phyloP scores from a whole-genome alignment of 768 basidiomycete genomes.

The Serendipita sp. region DNA sequence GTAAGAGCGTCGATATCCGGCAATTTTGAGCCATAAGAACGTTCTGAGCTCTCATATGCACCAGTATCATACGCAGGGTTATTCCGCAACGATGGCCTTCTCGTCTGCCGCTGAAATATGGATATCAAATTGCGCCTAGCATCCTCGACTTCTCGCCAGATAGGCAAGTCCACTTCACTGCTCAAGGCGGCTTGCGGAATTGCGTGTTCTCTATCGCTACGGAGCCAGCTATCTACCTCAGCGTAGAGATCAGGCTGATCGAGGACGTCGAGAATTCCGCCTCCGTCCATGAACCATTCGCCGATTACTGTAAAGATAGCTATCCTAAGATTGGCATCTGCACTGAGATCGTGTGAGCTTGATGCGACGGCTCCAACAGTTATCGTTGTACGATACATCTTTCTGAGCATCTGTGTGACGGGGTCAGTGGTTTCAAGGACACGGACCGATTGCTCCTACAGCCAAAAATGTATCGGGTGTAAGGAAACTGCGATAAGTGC shows the following conservation, averaged over 20 bases:
- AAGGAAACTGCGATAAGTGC: constrained; percentile 64
- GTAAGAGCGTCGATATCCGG: constrained; percentile 48
- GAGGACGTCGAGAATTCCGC: constrained; percentile 62
- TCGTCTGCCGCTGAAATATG: constrained; percentile 29
- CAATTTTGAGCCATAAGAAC: constrained; percentile 33
- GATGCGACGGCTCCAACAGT: background rate
- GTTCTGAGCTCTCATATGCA: constrained; percentile 24
- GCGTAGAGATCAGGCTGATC: constrained; percentile 51
- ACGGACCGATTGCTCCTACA: constrained; percentile 26
- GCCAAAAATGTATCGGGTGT: constrained; percentile 72
- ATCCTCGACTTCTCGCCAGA: constrained; percentile 21
- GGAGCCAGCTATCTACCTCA: constrained; percentile 43
- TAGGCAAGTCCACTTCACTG: background rate
- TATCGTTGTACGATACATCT: constrained; percentile 35
- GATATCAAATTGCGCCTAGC: constrained; percentile 28
- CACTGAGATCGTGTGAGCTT: constrained; percentile 7
- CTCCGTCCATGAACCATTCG: constrained; percentile 58
- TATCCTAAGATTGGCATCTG: constrained; percentile 7
- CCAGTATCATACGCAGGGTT: constrained; percentile 7
- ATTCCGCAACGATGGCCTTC: background rate
- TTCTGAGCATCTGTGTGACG: constrained; percentile 45
- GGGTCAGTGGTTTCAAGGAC: background rate
- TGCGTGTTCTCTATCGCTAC: constrained; percentile 23
- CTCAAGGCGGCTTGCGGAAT: constrained; percentile 31
- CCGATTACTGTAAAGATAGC: constrained; percentile 23